Percentiles rank a stretch among this genome's conserved stretches.
phyloP scores from a whole-genome alignment of 2,329 filamentous ascomycete species.

The Stemphylium beticola region DNA sequence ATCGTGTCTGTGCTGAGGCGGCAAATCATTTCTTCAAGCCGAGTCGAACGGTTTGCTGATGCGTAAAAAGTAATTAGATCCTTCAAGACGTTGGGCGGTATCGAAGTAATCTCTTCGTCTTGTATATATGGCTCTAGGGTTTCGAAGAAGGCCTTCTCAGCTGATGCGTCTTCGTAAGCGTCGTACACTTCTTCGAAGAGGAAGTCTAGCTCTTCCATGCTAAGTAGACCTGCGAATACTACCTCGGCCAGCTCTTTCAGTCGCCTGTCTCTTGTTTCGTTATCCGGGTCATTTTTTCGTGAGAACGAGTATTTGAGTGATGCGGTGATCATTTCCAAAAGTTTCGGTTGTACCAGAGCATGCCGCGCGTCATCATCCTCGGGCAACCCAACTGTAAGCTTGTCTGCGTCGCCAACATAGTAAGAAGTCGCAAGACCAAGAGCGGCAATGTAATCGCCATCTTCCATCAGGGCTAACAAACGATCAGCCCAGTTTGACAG shows the following conservation, averaged over 20 bases:
- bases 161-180: conserved; percentile 80
- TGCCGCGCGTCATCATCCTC: conserved; percentile 80
- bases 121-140: conserved; percentile 88
- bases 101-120: conserved; percentile 72
- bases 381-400: conserved; percentile 89
- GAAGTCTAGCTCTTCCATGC: conserved; percentile 78
- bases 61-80: conserved; percentile 83
- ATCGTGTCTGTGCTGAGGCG: conserved; percentile 88
- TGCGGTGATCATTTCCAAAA: conserved; percentile 91
- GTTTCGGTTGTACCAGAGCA: conserved; percentile 81
- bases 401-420: conserved; percentile 89
- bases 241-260: conserved; percentile 80
- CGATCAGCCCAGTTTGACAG: conserved; percentile 98
- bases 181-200: conserved; percentile 91
- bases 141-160: conserved; percentile 81
- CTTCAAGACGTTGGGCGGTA: conserved; percentile 87
- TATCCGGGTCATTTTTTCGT: conserved; percentile 59
- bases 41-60: conserved; percentile 72
- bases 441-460: conserved; percentile 92
- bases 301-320: conserved; percentile 89
- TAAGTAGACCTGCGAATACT: conserved; percentile 83
- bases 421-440: conserved; percentile 91
- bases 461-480: conserved; percentile 90
- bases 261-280: conserved; percentile 62
- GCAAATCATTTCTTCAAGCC: conserved; percentile 92